Conservation (phyloP, 441 rosid genomes). For the Flueggea neowawraea region DNA sequence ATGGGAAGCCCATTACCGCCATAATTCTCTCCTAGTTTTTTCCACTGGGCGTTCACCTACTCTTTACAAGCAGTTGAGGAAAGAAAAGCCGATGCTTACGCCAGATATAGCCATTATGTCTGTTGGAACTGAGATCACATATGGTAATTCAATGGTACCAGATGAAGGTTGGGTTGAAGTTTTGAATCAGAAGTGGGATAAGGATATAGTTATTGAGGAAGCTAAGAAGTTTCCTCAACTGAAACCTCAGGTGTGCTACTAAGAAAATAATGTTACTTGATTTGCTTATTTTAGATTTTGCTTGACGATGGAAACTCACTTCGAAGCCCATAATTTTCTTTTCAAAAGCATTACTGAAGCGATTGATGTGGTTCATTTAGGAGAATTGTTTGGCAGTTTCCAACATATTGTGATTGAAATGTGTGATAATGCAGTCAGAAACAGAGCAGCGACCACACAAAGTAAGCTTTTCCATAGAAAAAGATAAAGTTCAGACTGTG, state of each 20-base stretch:
- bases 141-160: conserved; percentile 70
- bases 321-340: background rate
- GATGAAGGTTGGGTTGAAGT: conserved; percentile 84
- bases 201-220: conserved; percentile 60
- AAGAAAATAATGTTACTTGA: background rate
- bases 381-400: conserved; percentile 10
- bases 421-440: conserved; percentile 54
- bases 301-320: background rate
- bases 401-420: conserved; percentile 13
- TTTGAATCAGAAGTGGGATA: conserved; percentile 79
- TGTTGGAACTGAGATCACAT: conserved; percentile 93
- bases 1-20: conserved; percentile 83
- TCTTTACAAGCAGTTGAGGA: conserved; percentile 72
- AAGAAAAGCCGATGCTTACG: conserved; percentile 86
- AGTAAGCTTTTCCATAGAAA: conserved; percentile 81
- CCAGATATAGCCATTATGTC: conserved; percentile 93
- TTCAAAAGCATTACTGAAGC: no score
- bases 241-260: conserved; percentile 60
- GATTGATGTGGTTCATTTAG: background rate
- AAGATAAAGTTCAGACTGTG: conserved; percentile 62
- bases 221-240: conserved; percentile 74
- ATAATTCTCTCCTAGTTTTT: conserved; percentile 85
- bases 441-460: conserved; percentile 85
- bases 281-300: conserved; percentile 5
- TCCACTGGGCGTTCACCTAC: conserved; percentile 94